Evolutionary conservation across 2,329 filamentous ascomycete species (phyloP), one percentile per base, ranked within the genome.

Genomic region (Shiraia sp.): DNA sequence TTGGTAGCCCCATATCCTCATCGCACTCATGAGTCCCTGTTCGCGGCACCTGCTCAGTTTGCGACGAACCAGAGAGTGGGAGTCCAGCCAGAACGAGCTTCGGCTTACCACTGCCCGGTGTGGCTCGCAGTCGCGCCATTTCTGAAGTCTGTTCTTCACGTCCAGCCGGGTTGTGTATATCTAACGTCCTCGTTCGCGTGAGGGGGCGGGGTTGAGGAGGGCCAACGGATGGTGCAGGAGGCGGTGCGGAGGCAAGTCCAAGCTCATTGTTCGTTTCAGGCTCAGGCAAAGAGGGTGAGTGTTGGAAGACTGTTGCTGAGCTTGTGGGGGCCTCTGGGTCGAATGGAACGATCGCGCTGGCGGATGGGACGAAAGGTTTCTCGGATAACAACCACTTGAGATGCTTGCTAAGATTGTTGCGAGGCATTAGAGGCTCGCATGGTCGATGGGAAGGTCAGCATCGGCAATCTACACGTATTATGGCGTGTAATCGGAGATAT

Each of bases 331-430:
- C 55, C 24, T 61, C 41, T n/a, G 61, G 53, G 32, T 59, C 55
- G 49, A 64, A 69, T 36, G 49, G 43, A 49, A 63, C 49, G 39
- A 61, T 45, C 22, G 64, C 54, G 36, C 46, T 39, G 29, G 59
- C 53, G 30, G 62, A 54, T n/a, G 74, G 73, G 33, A 76, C 46
- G 50, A 72, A 73, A 29, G 75, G 72, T 57, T 72, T 75, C 46
- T 66, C 65, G 49, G 57, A 59, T 41, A 75, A 57, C 60, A 78
- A 65, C 75, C 75, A 78, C 47, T 65, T 65, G 47, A 78, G 63
- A 52, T 78, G 75, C 57, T 70, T 68, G 45, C 58, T 63, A 47
- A 78, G 62, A 51, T 78, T 78, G 60, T 78, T 69, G 53, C 60
- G 54, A 68, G 75, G 75, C 75, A 77, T 77, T 39, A 61, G 60